Percentiles rank a stretch among this genome's conserved stretches.
Conservation (phyloP, 176 grass and related monocot genomes). For the Chrysopogon serrulatus region DNA sequence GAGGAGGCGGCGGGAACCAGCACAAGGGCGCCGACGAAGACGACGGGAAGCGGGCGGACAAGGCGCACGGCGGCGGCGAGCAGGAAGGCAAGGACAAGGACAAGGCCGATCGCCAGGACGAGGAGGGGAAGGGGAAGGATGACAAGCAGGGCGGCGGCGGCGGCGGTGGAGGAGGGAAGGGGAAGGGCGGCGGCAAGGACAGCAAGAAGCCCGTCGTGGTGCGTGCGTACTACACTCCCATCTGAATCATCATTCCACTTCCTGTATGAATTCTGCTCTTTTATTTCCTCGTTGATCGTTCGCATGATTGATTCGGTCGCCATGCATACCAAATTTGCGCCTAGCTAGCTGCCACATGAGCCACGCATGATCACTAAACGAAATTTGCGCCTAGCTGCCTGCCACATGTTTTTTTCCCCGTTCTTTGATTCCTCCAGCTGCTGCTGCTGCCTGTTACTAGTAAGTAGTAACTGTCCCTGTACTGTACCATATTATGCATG, state of each 20-base stretch:
- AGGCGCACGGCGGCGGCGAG: neutral
- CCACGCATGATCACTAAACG: too few relatives aligned
- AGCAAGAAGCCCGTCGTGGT: slow-evolving; percentile 31
- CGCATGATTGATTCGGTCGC: neutral
- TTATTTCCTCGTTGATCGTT: neutral
- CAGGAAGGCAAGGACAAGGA: neutral
- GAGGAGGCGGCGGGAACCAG: neutral
- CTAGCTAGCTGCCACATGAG: too few relatives aligned
- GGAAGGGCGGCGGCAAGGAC: slow-evolving; percentile 35
- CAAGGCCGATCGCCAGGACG: neutral
- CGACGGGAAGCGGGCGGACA: slow-evolving; percentile 4
- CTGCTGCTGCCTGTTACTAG: neutral
- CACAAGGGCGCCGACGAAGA: neutral
- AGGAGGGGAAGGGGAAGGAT: neutral
- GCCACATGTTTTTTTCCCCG: neutral
- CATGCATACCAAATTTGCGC: neutral
- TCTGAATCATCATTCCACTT: neutral
- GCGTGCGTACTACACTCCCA: neutral
- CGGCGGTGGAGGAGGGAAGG: slow-evolving; percentile 1
- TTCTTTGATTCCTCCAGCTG: neutral
- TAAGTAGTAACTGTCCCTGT: too few relatives aligned
- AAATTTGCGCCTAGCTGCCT: too few relatives aligned
- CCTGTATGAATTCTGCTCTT: too few relatives aligned
- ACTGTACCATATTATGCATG: neutral
- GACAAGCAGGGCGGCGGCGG: neutral